Evolutionary conservation across 441 rosid genomes (phyloP).

Genomic region (Brassica balearica): DNA sequence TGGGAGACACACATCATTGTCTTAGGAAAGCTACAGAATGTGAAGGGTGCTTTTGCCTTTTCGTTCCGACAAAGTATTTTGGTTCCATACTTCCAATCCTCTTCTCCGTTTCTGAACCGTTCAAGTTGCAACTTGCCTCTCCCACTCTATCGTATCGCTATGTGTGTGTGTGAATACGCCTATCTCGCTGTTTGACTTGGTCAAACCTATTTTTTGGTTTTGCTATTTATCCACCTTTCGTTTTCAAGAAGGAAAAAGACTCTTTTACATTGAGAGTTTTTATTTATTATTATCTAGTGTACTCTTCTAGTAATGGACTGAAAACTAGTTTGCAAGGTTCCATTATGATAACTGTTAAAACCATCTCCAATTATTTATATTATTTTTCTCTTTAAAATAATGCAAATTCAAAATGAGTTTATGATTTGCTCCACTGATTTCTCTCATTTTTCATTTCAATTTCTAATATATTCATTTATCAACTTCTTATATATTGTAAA

Average conservation of each 20-base stretch:
- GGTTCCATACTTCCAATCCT: conserved; percentile 26
- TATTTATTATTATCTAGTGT: not conserved
- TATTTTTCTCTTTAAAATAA: too few relatives aligned
- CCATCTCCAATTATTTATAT: not conserved
- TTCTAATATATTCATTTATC: too few relatives aligned
- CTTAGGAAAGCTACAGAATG: conserved; percentile 29
- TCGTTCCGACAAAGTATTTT: conserved; percentile 13
- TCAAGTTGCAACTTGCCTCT: conserved; percentile 27
- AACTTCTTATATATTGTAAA: too few relatives aligned
- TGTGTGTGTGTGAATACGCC: conserved; percentile 17
- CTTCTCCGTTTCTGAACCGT: conserved; percentile 4
- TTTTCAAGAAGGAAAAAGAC: not conserved
- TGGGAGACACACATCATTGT: conserved; percentile 39
- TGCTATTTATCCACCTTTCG: not conserved
- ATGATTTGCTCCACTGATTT: too few relatives aligned
- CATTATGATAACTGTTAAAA: not conserved
- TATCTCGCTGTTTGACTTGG: conserved; percentile 16
- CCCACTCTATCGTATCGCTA: conserved; percentile 17
- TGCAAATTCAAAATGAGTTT: too few relatives aligned
- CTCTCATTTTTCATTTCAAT: too few relatives aligned
- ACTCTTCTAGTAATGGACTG: not conserved
- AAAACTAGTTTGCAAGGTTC: not conserved
- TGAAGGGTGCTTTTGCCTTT: conserved; percentile 33
- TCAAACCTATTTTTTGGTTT: conserved; percentile 23
- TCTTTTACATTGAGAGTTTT: not conserved